Evolutionary conservation across 352 stramenopile genomes (phyloP).

Genomic region (Phytophthora idaei): DNA sequence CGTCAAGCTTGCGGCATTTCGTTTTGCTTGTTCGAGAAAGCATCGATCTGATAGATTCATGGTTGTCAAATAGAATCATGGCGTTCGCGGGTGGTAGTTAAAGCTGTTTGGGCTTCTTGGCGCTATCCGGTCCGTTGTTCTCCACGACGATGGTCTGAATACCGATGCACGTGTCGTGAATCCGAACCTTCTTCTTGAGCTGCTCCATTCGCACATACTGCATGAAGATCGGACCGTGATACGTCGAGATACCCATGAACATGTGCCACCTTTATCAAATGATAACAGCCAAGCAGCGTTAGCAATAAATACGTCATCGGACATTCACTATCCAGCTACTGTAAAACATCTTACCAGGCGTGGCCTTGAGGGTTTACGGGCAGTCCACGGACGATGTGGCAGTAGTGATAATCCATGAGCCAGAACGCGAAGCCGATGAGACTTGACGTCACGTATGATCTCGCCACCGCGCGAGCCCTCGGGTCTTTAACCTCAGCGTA

Average conservation of each 20-base stretch:
- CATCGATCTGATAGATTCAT: slow-evolving; percentile 2
- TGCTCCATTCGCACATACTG: slow-evolving; percentile 86
- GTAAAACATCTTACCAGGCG: slow-evolving; percentile 52
- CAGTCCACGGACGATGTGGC: slow-evolving; percentile 52
- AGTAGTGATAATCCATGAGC: slow-evolving; percentile 87
- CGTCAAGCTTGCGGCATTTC: neutral
- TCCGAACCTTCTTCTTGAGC: slow-evolving; percentile 64
- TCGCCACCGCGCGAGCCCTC: slow-evolving; percentile 57
- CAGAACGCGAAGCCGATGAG: slow-evolving; percentile 73
- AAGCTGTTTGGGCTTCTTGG: slow-evolving; percentile 45
- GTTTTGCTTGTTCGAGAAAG: neutral
- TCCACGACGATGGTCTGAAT: slow-evolving; percentile 77
- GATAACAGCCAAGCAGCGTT: slow-evolving; percentile 6
- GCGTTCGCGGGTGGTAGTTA: slow-evolving; percentile 10
- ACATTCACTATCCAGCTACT: neutral
- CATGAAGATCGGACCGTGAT: slow-evolving; percentile 86
- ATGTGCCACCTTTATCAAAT: slow-evolving; percentile 67
- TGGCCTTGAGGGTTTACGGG: slow-evolving; percentile 82
- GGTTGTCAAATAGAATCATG: neutral
- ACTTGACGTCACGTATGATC: slow-evolving; percentile 64
- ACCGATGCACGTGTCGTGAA: slow-evolving; percentile 55
- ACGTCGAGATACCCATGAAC: slow-evolving; percentile 80
- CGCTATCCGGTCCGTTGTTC: slow-evolving; percentile 12
- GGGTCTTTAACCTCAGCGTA: slow-evolving; percentile 67
- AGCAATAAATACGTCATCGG: neutral